Evolutionary conservation across 202 grass and related monocot species (phyloP).

Genomic region (Schoenoplectus triqueter): DNA sequence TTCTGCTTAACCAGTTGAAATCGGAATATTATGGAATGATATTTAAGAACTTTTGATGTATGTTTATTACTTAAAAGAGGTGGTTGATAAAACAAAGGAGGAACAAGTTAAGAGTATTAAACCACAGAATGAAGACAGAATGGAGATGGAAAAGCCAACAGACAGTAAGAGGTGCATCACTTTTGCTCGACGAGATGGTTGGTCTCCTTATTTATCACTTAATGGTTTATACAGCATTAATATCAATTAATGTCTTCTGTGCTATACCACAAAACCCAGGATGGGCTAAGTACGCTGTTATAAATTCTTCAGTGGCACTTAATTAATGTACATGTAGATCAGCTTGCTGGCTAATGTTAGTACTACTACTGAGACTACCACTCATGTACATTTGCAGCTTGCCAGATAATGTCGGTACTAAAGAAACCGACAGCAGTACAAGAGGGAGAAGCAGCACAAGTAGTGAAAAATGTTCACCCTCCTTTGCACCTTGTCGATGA

Average conservation of each 20-base stretch:
- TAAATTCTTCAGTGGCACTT: no score
- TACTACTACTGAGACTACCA: not conserved
- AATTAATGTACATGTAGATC: not conserved
- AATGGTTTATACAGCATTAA: not conserved
- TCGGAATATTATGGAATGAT: not conserved
- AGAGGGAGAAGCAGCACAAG: conserved; percentile 30
- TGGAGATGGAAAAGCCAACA: conserved; percentile 48
- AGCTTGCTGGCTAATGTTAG: not conserved
- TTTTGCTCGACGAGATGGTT: conserved; percentile 56
- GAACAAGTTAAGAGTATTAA: not conserved
- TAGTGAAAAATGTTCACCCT: not conserved
- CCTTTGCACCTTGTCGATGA: conserved; percentile 1
- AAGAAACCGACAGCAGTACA: conserved; percentile 46
- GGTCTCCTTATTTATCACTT: conserved; percentile 13
- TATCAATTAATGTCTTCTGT: not conserved
- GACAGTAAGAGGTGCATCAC: conserved; percentile 29
- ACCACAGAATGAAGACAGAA: conserved; percentile 33
- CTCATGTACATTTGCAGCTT: conserved; percentile 46
- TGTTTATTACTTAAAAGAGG: not conserved
- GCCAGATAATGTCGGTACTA: conserved; percentile 73
- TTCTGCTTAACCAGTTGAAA: not conserved
- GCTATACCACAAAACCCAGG: not conserved
- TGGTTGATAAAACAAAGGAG: conserved; percentile 14
- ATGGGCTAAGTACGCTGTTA: not conserved
- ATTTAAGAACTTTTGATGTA: not conserved